Percentiles rank a stretch among this genome's conserved stretches.
Evolutionary conservation across 164 flowering plant genomes (phyloP).

Genomic region (Vitis labrusca): DNA sequence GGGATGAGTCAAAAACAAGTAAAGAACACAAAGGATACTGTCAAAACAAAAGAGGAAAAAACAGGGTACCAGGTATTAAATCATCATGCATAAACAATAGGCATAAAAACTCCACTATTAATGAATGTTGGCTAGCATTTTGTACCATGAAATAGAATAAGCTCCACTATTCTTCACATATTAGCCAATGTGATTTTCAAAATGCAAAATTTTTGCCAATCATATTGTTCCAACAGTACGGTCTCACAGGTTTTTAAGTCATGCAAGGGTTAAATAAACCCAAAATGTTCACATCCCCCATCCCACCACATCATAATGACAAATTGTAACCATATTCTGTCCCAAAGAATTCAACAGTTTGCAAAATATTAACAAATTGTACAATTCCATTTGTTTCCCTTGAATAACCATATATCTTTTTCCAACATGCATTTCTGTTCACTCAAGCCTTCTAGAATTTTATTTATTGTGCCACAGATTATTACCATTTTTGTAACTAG

Average conservation of each 20-base stretch:
- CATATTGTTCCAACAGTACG: not conserved
- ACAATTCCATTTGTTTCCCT: not conserved
- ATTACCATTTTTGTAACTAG: too few relatives aligned
- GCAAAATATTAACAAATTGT: not conserved
- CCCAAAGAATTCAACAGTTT: not conserved
- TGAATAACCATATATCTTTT: not conserved
- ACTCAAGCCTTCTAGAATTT: too few relatives aligned
- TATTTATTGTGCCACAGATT: too few relatives aligned
- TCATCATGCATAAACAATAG: not conserved
- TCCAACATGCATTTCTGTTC: not conserved
- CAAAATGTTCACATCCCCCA: too few relatives aligned
- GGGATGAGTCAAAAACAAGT: constrained; percentile 49
- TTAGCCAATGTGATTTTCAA: not conserved
- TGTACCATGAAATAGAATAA: not conserved
- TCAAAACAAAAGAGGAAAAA: constrained; percentile 4
- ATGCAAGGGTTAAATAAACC: not conserved
- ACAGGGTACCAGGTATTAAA: not conserved
- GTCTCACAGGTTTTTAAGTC: not conserved
- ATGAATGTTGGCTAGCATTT: not conserved
- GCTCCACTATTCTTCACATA: not conserved
- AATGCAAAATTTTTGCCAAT: too few relatives aligned
- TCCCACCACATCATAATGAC: too few relatives aligned
- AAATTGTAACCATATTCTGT: not conserved
- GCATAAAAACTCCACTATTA: not conserved
- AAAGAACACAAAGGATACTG: constrained; percentile 47